Percentiles rank a stretch among this genome's conserved stretches.
Evolutionary conservation across 306 rosid genomes (phyloP).

Genomic region (Prunus mira): DNA sequence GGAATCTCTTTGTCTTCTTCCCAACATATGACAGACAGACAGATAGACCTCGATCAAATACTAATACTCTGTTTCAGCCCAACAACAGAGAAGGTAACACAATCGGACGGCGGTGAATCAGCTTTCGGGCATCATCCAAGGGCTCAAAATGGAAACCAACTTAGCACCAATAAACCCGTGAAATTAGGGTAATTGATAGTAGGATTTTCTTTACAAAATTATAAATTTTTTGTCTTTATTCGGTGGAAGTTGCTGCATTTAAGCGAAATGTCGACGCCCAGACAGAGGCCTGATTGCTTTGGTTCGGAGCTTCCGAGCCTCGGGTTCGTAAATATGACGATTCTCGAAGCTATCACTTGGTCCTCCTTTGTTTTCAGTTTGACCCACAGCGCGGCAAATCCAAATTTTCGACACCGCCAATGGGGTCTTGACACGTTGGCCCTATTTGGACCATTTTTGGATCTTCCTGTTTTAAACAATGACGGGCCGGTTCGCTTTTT

Average conservation of each 20-base stretch:
- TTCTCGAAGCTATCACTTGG: slow-evolving; percentile 40
- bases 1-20: slow-evolving; percentile 13
- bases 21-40: not conserved
- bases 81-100: not conserved
- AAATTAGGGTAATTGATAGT: slow-evolving; percentile 12
- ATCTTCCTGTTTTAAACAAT: not conserved
- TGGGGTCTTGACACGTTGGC: slow-evolving; percentile 30
- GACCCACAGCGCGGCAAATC: slow-evolving; percentile 83
- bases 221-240: slow-evolving; percentile 31
- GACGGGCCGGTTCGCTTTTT: not conserved
- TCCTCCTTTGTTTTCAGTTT: slow-evolving; percentile 19
- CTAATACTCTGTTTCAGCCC: not conserved
- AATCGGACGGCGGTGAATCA: slow-evolving; percentile 18
- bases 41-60: not conserved
- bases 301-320: slow-evolving; percentile 44
- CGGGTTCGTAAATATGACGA: slow-evolving; percentile 39
- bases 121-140: slow-evolving; percentile 23
- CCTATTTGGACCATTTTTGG: not conserved
- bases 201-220: not conserved
- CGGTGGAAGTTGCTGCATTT: slow-evolving; percentile 21
- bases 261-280: slow-evolving; percentile 26
- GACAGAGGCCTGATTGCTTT: not conserved
- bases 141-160: slow-evolving; percentile 15
- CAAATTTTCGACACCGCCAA: slow-evolving; percentile 35
- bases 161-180: slow-evolving; percentile 8